Evolutionary conservation across 768 basidiomycete genomes (phyloP), one percentile per base, ranked within the genome.

Genomic region (Podaxis rugospora): DNA sequence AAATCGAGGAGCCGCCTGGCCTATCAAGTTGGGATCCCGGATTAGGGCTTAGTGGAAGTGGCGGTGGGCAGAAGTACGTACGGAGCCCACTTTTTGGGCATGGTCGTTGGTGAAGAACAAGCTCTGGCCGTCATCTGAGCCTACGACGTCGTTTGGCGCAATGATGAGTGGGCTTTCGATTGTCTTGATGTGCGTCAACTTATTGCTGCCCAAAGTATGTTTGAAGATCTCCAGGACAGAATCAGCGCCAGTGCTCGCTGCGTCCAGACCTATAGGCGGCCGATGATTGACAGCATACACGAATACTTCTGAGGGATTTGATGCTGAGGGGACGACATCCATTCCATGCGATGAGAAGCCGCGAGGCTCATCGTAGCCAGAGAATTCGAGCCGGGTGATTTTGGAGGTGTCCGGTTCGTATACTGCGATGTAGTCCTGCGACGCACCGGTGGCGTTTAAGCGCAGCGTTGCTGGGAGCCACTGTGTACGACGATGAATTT

Each of bases 221-320:
- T 78, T 80, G 69, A 91, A 90, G 21, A 92, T 77, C 68, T 92
- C 90, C 23, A 92, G 73, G 55, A 77, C 81, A 1, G 88, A 89
- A 68, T 91, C 85, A 0, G 89, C 87, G n/a, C 90, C 90, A 4
- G 80, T 76, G 13, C 68, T 64, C 5, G 60, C 65, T 1, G 82
- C 71, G 23, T 69, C 65, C 11, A 70, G 75, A 14, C 70, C 70
- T 1, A 75, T 59, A 0, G 88, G 88, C 18, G 73, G 75, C 32
- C 86, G 83, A 68, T 91, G 89, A 68, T 91, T 91, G 64, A 91
- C 75, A n/a, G 88, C 74, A 66, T 89, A 90, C 14, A 90, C 74
- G 63, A 80, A 88, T 7, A 89, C 77, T 51, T 79, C 70, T 10
- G 75, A 70, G 3, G 82, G 75, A 58, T 86, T 72, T 2, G 74